phyloP scores from a whole-genome alignment of 2,329 filamentous ascomycete genomes.

The Lasiodiplodia sp. region DNA sequence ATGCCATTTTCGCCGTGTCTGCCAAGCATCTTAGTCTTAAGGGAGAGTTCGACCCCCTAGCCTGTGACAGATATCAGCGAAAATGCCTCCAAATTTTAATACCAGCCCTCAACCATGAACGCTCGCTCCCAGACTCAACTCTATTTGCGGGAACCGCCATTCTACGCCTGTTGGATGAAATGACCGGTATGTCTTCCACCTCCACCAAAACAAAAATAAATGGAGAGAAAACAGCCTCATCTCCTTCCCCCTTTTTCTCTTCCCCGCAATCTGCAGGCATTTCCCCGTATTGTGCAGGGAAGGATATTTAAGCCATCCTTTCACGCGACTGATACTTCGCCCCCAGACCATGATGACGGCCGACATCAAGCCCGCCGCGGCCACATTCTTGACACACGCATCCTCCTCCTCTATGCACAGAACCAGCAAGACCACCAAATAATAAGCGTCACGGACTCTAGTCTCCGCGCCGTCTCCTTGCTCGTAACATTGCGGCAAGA shows the following conservation, averaged over 20 bases:
- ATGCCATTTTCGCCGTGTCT: constrained; percentile 53
- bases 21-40: constrained; percentile 53
- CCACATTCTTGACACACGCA: constrained; percentile 47
- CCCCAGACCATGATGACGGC: constrained; percentile 40
- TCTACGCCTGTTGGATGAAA: constrained; percentile 50
- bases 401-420: constrained; percentile 24
- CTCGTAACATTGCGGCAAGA: constrained; percentile 49
- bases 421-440: background rate
- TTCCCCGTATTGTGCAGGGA: too few relatives aligned
- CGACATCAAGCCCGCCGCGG: constrained; percentile 42
- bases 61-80: constrained; percentile 52
- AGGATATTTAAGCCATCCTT: too few relatives aligned
- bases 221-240: too few relatives aligned
- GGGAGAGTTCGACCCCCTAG: constrained; percentile 43
- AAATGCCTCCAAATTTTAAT: constrained; percentile 51
- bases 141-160: constrained; percentile 52
- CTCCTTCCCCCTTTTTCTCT: background rate
- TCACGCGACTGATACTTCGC: too few relatives aligned
- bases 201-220: too few relatives aligned
- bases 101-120: constrained; percentile 48
- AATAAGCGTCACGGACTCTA: constrained; percentile 37
- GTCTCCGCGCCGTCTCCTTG: constrained; percentile 46
- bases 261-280: too few relatives aligned
- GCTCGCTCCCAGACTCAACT: constrained; percentile 49
- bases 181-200: constrained; percentile 42